Evolutionary conservation across 73 alveolate genomes (phyloP).

Genomic region (Durusdinium trenchii): DNA sequence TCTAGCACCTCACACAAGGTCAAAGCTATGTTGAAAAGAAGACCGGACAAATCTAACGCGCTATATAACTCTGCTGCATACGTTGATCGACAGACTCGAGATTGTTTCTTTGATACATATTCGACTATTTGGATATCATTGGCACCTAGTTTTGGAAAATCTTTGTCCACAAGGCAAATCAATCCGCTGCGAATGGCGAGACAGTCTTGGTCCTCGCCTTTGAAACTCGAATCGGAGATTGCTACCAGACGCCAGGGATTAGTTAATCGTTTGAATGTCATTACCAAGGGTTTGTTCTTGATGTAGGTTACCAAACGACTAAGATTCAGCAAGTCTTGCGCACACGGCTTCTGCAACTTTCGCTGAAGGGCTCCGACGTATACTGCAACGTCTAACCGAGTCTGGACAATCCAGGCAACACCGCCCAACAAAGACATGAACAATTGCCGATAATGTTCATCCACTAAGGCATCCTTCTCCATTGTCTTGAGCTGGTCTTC

Average conservation of each 20-base stretch:
- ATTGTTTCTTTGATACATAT: background rate
- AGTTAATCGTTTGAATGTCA: background rate
- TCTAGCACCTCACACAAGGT: background rate
- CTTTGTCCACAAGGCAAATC: background rate
- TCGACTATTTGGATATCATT: conserved; percentile 19
- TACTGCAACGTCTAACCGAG: conserved; percentile 8
- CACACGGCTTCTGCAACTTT: conserved; percentile 4
- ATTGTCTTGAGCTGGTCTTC: background rate
- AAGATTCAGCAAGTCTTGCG: background rate
- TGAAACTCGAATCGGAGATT: conserved; percentile 14
- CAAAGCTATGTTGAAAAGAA: background rate
- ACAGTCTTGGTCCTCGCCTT: conserved; percentile 22
- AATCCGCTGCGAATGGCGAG: background rate
- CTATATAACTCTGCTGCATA: conserved; percentile 22
- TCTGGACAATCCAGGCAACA: conserved; percentile 31
- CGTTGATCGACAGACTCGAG: conserved; percentile 19
- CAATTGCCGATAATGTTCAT: background rate
- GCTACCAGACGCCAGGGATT: conserved; percentile 16
- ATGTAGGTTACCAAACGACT: background rate
- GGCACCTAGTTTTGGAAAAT: background rate
- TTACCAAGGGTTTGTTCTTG: conserved; percentile 1
- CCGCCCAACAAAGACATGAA: conserved; percentile 30
- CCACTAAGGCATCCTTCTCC: background rate
- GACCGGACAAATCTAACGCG: conserved; percentile 3
- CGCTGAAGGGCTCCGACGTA: conserved; percentile 32